Base-by-base conservation (phyloP, 2,329 filamentous ascomycete species). In the Fusarium sp. region DNA sequence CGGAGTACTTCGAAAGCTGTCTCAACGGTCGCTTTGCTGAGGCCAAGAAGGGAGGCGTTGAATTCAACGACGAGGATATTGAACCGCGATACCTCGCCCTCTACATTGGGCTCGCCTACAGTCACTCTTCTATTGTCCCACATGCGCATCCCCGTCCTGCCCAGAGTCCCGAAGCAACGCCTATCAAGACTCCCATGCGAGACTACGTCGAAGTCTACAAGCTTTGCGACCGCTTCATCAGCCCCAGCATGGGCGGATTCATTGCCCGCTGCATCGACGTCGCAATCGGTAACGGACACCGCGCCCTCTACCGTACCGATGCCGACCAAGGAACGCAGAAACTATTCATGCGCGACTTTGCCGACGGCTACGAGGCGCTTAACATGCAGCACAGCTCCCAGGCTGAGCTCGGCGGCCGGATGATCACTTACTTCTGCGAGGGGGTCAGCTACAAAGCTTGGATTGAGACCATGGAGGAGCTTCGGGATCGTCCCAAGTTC, bases 121-220 rank as follows among this genome's bases (percentile, higher is more conserved):
- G 77, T 33, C 77, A 78, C 58, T 80, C 78, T 7, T 77, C 76
- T 18, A 77, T 82, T 27, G 72, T 79, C 4, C 79, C 79, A 7
- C 76, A 80, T 56, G 47, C 70, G 5, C 54, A 74, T 7, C 79
- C 79, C 12, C 49, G 63, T 2, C 72, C 73, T 4, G 49, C 72
- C 4, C 45, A 64, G 15, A 75, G 70, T 54, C 80, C 79, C 4
- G 75, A 80, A 65, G 65, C 75, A 13, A 65, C 62, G 18, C 66
- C 62, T 4, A 65, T 70, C n/a, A 73, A 73, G 49, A 77, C 79
- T 12, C 72, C 78, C 9, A 71, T 81, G 22, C 62, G 74, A 15
- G 80, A 82, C 55, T 80, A 73, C 18, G 62, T 82, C 36, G 80
- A 81, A 47, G 80, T 82, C 6, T 80, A 77, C 65, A 81, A 81